Evolutionary conservation across 164 flowering plant species (phyloP), one percentile per base, ranked within the genome.

Genomic region (Echeveria elegans): DNA sequence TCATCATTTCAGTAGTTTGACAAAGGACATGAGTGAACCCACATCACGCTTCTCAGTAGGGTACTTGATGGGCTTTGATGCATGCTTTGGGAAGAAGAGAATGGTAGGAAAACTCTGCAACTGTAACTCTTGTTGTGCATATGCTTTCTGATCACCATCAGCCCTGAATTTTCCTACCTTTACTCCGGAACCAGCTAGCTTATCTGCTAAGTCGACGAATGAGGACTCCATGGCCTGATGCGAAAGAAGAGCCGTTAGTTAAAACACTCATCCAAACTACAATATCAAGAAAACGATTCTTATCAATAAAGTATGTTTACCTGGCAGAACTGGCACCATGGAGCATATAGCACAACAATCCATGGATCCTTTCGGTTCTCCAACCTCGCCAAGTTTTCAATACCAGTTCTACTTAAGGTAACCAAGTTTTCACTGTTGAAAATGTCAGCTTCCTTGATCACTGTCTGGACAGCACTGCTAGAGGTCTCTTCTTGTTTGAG

Each of bases 311-410:
- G 36, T 18, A 14, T 19, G 16, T 43, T 72, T 74, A 82, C 90
- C 87, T 86, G 91, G 79, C 96, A 90, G 64, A 82, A 90, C 1
- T 31, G 84, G 92, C 96, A 90, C 96, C 96, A 90, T 18, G 96
- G 94, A 0, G 94, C 96, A 43, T 88, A 90, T 26, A 88, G 88
- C 34, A 88, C 96, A 26, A 90, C 86, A 12, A 88, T 30, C 96
- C 96, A 88, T 12, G 90, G 78, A 40, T 90, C 92, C 64, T 61
- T 81, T 63, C 90, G 38, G 72, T 77, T 74, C 61, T 85, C 85
- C 78, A 88, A 37, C 64, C 65, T 81, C 9, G 81, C 66, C 80
- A 88, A 68, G 68, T 90, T 88, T 75, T 88, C 94, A 0, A 90
- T 83, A 31, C 94, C 96, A 21, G 75, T 71, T 63, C 92, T 80